Evolutionary conservation across 805 yeast species (phyloP), one percentile per base, ranked within the genome.

Genomic region (Yarrowia sp.): DNA sequence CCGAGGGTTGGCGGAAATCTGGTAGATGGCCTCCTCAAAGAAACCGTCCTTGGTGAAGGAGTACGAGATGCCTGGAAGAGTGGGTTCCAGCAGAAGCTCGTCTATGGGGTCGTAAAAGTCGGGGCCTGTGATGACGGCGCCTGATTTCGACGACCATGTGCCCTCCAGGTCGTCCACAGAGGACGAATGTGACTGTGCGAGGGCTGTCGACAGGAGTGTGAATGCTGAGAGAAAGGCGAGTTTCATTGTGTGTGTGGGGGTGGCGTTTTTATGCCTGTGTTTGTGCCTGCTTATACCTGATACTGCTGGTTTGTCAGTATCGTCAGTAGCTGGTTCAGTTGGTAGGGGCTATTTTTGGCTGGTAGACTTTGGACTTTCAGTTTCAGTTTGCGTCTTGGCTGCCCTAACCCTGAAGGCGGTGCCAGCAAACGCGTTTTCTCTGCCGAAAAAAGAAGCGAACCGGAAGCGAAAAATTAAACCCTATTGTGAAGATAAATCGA

Each of bases 61-160:
- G 76, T 87, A 90, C 5, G 96, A 87, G 65, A 93, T 84, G 42
- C 99, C 99, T 1, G 99, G 97, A 45, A 95, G 81, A 8, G 92
- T 93, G 1, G 99, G 99, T 75, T 95, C 99, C 67, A 92, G 90
- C 66, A 95, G 79, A 15, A 93, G 83, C 76, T 95, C 99, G 74
- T 93, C 97, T 33, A 92, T 89, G 2, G 99, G 99, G 75, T 95
- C 98, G 74, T 85, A 95, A 74, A 95, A 95, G 1, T 77, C 81
- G 7, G 98, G 97, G 0, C 99, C 99, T 0, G 99, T 95, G 79
- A 93, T 87, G 8, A 95, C 99, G 11, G 96, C 86, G 75, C 89
- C 90, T 11, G 98, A 86, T 76, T 95, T 95, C 15, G 98, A 88
- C 0, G 92, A 77, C 99, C 99, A 95, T 0, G 99, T 95, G 7